Evolutionary conservation across 1,139 yeast species (phyloP), one percentile per base, ranked within the genome.

Genomic region (Kazachstania sp.): DNA sequence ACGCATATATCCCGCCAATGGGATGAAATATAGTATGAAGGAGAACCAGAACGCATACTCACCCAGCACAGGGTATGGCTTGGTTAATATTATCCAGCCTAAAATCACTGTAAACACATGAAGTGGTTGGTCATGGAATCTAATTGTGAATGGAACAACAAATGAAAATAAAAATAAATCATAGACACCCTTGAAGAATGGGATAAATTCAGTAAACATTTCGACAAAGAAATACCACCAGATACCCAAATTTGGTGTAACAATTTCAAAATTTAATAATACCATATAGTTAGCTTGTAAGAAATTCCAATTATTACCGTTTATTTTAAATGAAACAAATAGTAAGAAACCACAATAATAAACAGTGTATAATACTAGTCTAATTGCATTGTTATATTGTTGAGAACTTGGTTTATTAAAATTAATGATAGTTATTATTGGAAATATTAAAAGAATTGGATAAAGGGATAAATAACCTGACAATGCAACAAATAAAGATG

Each of bases 191-290:
- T 83, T 70, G 70, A 86, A 92, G 63, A 92, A 88, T 16, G 87
- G 81, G 29, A 84, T 76, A 72, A 92, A 92, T 60, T 81, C 86
- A 47, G 83, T 94, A 68, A 92, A 92, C 81, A 92, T 86, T 64
- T 92, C 98, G 29, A 94, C 84, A 71, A 92, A 92, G 57, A 90
- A 80, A 69, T 92, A 92, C 99, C 99, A 92, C 99, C 99, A 92
- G 37, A 92, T 71, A 0, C 98, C 98, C 53, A 92, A 68, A 65
- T 88, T 88, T 13, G 68, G 68, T 23, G 56, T 55, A 8, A 87
- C 78, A 53, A 86, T 87, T 43, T 74, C 73, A 57, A 86, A 82
- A 32, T 72, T 68, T 7, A 87, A 59, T 9, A 79, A 69, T 0
- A 82, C 74, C 15, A 83, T 79, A 60, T 83, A 86, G 51, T 86